Percentiles rank a stretch among this genome's conserved stretches.
Evolutionary conservation across 345 rosid genomes (phyloP).

Genomic region (Mercurialis annua): DNA sequence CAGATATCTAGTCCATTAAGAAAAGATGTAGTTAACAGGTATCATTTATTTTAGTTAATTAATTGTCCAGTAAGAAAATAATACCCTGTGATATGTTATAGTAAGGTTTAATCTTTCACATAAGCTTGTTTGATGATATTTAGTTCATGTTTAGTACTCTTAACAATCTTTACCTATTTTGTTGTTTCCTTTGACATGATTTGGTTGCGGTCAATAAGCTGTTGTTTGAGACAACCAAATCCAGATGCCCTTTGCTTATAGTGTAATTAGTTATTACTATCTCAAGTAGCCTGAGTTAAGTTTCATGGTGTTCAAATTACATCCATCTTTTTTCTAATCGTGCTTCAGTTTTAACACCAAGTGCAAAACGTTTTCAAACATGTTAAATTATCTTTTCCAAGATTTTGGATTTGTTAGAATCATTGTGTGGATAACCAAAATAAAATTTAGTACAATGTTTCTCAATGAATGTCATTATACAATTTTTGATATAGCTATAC

Average conservation of each 20-base stretch:
- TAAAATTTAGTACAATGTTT: background rate
- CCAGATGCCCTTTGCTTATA: background rate
- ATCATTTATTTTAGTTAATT: constrained; percentile 6
- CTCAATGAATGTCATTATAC: background rate
- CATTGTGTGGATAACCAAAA: background rate
- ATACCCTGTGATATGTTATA: background rate
- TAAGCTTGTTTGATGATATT: background rate
- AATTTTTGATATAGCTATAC: background rate
- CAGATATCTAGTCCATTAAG: constrained; percentile 41
- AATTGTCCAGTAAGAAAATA: background rate
- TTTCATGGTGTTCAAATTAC: background rate
- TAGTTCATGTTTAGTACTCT: background rate
- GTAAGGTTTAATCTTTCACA: background rate
- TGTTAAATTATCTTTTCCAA: background rate
- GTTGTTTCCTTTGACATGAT: background rate
- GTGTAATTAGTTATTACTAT: background rate
- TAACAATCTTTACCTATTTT: background rate
- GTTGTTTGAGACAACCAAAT: background rate
- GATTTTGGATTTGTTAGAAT: background rate
- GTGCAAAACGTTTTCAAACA: background rate
- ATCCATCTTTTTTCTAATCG: background rate
- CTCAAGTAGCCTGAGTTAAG: background rate
- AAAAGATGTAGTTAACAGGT: constrained; percentile 46
- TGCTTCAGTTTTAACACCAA: background rate
- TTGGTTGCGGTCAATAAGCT: background rate